phyloP scores from a whole-genome alignment of 2,329 filamentous ascomycete species.

The Ceratocystiopsis sp. region DNA sequence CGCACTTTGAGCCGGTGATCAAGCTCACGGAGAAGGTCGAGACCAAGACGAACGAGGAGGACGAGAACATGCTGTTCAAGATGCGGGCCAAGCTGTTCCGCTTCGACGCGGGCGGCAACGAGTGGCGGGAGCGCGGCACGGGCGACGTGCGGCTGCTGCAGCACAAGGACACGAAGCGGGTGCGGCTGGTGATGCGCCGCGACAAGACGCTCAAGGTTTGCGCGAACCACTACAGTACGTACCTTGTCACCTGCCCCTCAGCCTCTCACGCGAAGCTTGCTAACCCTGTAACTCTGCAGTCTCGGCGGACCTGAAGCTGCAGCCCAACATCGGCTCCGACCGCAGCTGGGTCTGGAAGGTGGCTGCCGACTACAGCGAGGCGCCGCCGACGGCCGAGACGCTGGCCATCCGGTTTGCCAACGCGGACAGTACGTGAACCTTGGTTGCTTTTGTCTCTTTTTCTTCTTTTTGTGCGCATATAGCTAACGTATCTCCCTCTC shows the following conservation, averaged over 20 bases:
- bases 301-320: conserved; percentile 96
- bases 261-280: not conserved
- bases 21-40: conserved; percentile 94
- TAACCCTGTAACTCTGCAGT: conserved; percentile 34
- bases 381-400: conserved; percentile 88
- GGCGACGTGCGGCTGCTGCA: conserved; percentile 92
- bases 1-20: conserved; percentile 91
- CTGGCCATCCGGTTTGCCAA: conserved; percentile 96
- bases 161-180: conserved; percentile 98
- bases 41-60: conserved; percentile 94
- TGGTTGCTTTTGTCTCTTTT: not conserved
- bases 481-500: conserved; percentile 12
- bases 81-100: conserved; percentile 99
- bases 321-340: conserved; percentile 93
- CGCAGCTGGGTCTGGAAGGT: conserved; percentile 99
- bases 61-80: conserved; percentile 95
- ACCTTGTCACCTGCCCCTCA: not conserved
- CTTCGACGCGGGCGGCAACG: conserved; percentile 77
- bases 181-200: conserved; percentile 90
- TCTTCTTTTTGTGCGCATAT: not conserved
- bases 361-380: conserved; percentile 92
- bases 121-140: conserved; percentile 99
- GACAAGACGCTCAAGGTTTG: conserved; percentile 99
- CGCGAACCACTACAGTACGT: conserved; percentile 94
- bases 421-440: conserved; percentile 61